Conservation (phyloP, 1,139 yeast genomes). For the Lipomyces yarrowii region DNA sequence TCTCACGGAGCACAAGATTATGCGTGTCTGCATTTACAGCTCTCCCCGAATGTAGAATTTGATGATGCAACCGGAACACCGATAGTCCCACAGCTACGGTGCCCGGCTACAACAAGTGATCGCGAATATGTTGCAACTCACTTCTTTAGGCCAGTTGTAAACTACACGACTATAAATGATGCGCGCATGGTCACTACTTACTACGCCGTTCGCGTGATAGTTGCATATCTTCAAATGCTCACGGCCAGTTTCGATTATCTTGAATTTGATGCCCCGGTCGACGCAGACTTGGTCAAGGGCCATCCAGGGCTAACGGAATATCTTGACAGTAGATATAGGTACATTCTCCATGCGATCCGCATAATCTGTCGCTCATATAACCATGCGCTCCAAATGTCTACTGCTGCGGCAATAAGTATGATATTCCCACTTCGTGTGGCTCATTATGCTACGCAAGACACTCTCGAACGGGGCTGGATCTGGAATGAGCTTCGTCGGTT, state of each 20-base stretch:
- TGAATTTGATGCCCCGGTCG: neutral
- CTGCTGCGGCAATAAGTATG: neutral
- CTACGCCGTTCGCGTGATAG: conserved; percentile 1
- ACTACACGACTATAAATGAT: neutral
- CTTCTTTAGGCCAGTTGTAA: conserved; percentile 5
- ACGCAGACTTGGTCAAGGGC: neutral
- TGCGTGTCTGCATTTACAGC: neutral
- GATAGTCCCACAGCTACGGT: neutral
- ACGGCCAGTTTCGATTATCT: neutral
- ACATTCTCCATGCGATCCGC: neutral
- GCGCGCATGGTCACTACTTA: conserved; percentile 5
- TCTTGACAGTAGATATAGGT: neutral
- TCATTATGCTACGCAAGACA: neutral
- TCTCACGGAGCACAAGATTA: neutral
- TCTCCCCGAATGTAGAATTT: neutral
- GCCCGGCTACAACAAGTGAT: neutral
- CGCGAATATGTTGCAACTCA: conserved; percentile 1
- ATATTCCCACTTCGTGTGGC: conserved; percentile 4
- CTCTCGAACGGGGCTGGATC: conserved; percentile 4
- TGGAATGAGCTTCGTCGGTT: neutral
- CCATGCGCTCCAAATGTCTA: neutral
- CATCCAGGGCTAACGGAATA: neutral
- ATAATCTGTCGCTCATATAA: conserved; percentile 2
- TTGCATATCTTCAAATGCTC: neutral
- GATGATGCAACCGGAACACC: neutral